A percentile compares a stretch with the other conserved stretches of the same genome.
phyloP scores from a whole-genome alignment of 305 asterid species.

The Fraxinus sp. region DNA sequence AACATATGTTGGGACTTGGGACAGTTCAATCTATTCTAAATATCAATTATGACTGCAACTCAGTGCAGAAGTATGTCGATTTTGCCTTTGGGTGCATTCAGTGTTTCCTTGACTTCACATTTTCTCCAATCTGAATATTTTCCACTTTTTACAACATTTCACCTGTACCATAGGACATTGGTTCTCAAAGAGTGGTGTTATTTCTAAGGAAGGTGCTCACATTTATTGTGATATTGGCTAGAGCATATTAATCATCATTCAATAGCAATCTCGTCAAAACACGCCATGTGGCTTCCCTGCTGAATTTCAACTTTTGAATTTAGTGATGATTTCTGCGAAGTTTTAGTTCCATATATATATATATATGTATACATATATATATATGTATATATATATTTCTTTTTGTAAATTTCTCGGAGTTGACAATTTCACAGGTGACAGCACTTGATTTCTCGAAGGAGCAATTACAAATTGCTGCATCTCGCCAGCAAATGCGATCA shows the following conservation, averaged over 20 bases:
- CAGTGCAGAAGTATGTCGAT: not conserved
- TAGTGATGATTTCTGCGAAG: not conserved
- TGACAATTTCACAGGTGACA: constrained; percentile 48
- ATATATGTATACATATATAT: too few species aligned
- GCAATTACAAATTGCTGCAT: constrained; percentile 68
- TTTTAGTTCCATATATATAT: not conserved
- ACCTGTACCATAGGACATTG: not conserved
- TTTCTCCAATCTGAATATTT: not conserved
- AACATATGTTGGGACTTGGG: not conserved
- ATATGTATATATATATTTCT: too few species aligned
- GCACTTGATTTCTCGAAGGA: constrained; percentile 90
- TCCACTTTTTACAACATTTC: not conserved
- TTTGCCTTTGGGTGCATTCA: not conserved
- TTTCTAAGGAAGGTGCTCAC: not conserved
- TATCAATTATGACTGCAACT: not conserved
- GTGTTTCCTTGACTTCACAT: not conserved
- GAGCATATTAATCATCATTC: not conserved
- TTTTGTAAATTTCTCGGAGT: not conserved
- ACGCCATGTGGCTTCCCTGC: not conserved
- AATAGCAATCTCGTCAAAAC: not conserved
- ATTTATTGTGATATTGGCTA: not conserved
- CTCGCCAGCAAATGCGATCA: constrained; percentile 56
- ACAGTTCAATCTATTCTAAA: not conserved
- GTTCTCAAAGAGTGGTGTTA: not conserved
- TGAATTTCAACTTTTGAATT: not conserved